Evolutionary conservation across 1,284 basidiomycete genomes (phyloP).

Genomic region (Xerocomus nothofagi): DNA sequence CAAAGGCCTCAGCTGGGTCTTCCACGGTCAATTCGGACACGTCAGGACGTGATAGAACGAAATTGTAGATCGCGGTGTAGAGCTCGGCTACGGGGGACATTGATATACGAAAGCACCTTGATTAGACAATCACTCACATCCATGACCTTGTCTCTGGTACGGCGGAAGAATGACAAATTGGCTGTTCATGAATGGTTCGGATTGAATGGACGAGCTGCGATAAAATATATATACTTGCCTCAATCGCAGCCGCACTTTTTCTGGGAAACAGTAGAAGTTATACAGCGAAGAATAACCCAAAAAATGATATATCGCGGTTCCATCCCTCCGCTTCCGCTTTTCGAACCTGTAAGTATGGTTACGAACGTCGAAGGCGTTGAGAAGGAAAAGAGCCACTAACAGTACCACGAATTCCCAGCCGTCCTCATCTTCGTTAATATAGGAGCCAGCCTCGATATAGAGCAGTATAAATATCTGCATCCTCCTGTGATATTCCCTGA

Average conservation of each 20-base stretch:
- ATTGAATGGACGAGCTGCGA: neutral
- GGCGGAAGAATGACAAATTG: conserved; percentile 95
- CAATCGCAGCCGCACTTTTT: conserved; percentile 79
- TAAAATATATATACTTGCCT: conserved; percentile 51
- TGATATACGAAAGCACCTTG: neutral
- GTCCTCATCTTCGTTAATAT: conserved; percentile 88
- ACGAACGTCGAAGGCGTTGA: neutral
- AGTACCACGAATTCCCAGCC: conserved; percentile 85
- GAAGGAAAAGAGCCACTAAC: conserved; percentile 45
- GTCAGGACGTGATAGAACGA: conserved; percentile 62
- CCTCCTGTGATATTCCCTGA: conserved; percentile 87
- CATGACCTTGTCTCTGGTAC: conserved; percentile 88
- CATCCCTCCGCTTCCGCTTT: conserved; percentile 64
- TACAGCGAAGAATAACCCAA: conserved; percentile 90
- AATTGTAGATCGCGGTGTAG: conserved; percentile 84
- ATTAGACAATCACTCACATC: conserved; percentile 57
- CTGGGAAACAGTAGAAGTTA: conserved; percentile 92
- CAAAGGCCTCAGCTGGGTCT: conserved; percentile 95
- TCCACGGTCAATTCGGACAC: conserved; percentile 94
- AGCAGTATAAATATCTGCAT: conserved; percentile 95
- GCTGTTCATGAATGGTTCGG: conserved; percentile 38
- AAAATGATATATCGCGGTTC: conserved; percentile 79
- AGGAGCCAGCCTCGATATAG: conserved; percentile 95
- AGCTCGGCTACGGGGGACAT: conserved; percentile 63
- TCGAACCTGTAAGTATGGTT: conserved; percentile 61